Percentiles rank a stretch among this genome's conserved stretches.
Evolutionary conservation across 495 filamentous ascomycete genomes (phyloP).

Genomic region (Hypoxylon lenormandii): DNA sequence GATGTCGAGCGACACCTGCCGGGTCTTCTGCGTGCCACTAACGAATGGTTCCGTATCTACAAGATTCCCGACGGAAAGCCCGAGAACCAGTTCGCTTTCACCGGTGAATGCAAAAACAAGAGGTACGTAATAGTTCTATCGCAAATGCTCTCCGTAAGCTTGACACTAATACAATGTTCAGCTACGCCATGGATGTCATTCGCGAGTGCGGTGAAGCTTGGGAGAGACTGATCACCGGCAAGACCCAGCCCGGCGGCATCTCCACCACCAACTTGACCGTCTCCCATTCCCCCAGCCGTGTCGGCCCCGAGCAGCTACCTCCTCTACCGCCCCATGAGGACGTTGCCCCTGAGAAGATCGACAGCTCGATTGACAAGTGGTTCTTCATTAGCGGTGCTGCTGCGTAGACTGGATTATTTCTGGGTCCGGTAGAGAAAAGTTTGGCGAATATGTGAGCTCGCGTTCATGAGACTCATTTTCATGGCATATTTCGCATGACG

Average conservation of each 20-base stretch:
- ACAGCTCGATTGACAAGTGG: conserved; percentile 99
- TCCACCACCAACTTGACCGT: conserved; percentile 84
- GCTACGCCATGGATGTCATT: conserved; percentile 92
- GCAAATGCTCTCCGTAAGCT: not conserved
- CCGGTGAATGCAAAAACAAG: conserved; percentile 99
- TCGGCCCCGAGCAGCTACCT: conserved; percentile 72
- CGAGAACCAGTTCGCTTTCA: conserved; percentile 99
- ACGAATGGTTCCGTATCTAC: conserved; percentile 99
- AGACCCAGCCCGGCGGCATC: conserved; percentile 78
- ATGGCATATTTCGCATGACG: conserved; percentile 21
- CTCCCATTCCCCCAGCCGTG: conserved; percentile 73
- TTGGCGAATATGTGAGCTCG: conserved; percentile 26
- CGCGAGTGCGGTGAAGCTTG: conserved; percentile 96
- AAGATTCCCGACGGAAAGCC: conserved; percentile 99
- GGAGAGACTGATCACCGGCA: conserved; percentile 93
- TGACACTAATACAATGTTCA: conserved; percentile 52
- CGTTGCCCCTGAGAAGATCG: conserved; percentile 85
- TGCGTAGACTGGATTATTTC: conserved; percentile 65
- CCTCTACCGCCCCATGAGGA: conserved; percentile 81
- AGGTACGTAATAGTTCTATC: conserved; percentile 65
- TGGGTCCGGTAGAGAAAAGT: conserved; percentile 47
- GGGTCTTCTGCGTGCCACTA: conserved; percentile 94
- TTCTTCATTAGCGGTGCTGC: conserved; percentile 99
- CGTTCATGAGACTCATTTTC: conserved; percentile 20
- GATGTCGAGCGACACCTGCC: conserved; percentile 99